Conservation (phyloP, 805 yeast species). For the Blastobotrys attinorum region DNA sequence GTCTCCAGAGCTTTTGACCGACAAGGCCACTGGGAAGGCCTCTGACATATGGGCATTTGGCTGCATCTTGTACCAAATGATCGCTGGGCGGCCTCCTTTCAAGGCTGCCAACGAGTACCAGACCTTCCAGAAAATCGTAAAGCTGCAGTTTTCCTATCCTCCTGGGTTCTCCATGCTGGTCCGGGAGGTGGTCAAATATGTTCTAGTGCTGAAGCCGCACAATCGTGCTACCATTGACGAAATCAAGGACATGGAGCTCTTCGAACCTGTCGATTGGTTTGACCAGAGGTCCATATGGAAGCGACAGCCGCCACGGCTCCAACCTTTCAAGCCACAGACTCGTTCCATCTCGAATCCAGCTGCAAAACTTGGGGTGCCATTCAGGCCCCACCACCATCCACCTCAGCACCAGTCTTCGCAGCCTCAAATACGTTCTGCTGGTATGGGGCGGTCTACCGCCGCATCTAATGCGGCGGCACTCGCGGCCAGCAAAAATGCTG, state of each 20-base stretch:
- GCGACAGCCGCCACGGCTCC: constrained; percentile 55
- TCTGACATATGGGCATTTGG: constrained; percentile 94
- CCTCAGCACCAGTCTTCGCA: not conserved
- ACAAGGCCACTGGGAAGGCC: constrained; percentile 73
- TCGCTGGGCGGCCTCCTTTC: constrained; percentile 82
- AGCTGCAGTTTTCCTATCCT: constrained; percentile 65
- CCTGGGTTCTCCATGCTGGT: constrained; percentile 55
- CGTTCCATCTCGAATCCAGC: not conserved
- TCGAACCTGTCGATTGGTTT: constrained; percentile 61
- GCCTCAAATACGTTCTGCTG: not conserved
- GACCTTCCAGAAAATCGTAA: constrained; percentile 83
- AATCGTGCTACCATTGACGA: constrained; percentile 49
- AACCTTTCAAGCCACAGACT: constrained; percentile 53
- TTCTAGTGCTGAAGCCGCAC: constrained; percentile 66
- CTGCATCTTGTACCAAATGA: constrained; percentile 75
- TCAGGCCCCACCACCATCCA: constrained; percentile 5
- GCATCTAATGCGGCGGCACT: not conserved
- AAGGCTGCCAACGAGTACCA: constrained; percentile 78
- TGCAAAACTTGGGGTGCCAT: not conserved
- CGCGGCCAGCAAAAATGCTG: not conserved
- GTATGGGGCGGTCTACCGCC: not conserved
- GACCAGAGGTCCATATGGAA: constrained; percentile 65
- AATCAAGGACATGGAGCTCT: constrained; percentile 66
- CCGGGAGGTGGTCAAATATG: constrained; percentile 55
- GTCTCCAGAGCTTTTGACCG: constrained; percentile 77